Conservation (phyloP, 2,329 filamentous ascomycete genomes). For the Alternaria angustiovoidea region DNA sequence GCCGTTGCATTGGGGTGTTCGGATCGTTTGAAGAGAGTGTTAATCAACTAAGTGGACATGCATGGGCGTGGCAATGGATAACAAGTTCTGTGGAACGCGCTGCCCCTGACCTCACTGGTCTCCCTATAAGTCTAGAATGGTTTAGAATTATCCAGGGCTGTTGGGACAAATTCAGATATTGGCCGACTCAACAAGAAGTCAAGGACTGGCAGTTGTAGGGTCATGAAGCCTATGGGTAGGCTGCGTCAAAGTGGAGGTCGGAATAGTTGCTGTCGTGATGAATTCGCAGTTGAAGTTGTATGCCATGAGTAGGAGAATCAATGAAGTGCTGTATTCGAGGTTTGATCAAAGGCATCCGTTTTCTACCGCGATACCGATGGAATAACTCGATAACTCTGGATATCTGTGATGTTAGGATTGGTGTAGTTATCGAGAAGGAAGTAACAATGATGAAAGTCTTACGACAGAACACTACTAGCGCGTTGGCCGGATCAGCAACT, state of each 20-base stretch:
- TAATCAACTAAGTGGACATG: accelerated
- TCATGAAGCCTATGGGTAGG: background rate
- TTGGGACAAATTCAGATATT: background rate
- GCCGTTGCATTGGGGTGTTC: background rate
- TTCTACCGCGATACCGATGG: background rate
- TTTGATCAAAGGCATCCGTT: background rate
- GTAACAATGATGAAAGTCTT: background rate
- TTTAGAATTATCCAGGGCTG: background rate
- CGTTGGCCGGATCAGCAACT: background rate
- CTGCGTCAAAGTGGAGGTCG: background rate
- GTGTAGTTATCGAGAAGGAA: background rate
- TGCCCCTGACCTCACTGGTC: background rate
- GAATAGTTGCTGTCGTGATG: background rate
- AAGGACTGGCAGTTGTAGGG: background rate
- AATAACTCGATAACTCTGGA: background rate
- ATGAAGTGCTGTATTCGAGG: background rate
- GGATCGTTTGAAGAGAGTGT: background rate
- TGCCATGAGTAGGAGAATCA: background rate
- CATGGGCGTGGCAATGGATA: background rate
- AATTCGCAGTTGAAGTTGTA: background rate
- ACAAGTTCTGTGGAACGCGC: background rate
- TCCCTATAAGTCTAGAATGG: background rate
- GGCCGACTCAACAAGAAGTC: background rate
- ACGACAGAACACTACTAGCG: too few species aligned
- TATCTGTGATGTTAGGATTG: background rate